Evolutionary conservation across 345 rosid genomes (phyloP).

Genomic region (Arabis hirsuta): DNA sequence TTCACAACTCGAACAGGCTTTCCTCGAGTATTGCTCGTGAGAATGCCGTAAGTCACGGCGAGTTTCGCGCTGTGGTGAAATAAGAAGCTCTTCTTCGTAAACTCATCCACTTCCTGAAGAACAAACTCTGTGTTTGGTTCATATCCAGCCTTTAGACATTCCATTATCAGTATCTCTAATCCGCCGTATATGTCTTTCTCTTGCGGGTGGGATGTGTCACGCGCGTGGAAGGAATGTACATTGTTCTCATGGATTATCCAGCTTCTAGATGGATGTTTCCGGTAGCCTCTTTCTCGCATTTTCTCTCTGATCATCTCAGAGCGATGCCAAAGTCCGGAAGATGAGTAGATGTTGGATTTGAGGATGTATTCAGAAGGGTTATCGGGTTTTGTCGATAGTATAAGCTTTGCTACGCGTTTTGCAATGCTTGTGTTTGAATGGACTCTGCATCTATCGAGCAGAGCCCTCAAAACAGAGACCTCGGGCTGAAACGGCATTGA

Average conservation of each 20-base stretch:
- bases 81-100: slow-evolving; percentile 76
- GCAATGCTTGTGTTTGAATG: slow-evolving; percentile 60
- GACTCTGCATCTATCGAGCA: slow-evolving; percentile 78
- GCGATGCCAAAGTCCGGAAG: slow-evolving; percentile 84
- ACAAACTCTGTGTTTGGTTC: slow-evolving; percentile 81
- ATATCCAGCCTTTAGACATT: slow-evolving; percentile 76
- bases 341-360: slow-evolving; percentile 79
- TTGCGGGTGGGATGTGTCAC: slow-evolving; percentile 65
- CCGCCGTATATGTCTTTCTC: slow-evolving; percentile 73
- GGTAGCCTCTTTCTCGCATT: slow-evolving; percentile 64
- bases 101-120: slow-evolving; percentile 90
- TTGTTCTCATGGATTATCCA: slow-evolving; percentile 73
- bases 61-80: slow-evolving; percentile 90
- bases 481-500: slow-evolving; percentile 61
- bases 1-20: slow-evolving; percentile 63
- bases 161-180: slow-evolving; percentile 67
- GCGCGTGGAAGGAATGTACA: slow-evolving; percentile 62
- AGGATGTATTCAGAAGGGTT: slow-evolving; percentile 75
- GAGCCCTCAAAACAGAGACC: slow-evolving; percentile 65
- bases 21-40: slow-evolving; percentile 49
- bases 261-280: slow-evolving; percentile 76
- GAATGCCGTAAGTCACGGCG: slow-evolving; percentile 76
- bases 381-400: slow-evolving; percentile 58
- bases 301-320: slow-evolving; percentile 68
- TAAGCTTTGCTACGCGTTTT: slow-evolving; percentile 58